Conservation (phyloP, 2,329 filamentous ascomycete genomes). For the Phaeosphaeria sp. region DNA sequence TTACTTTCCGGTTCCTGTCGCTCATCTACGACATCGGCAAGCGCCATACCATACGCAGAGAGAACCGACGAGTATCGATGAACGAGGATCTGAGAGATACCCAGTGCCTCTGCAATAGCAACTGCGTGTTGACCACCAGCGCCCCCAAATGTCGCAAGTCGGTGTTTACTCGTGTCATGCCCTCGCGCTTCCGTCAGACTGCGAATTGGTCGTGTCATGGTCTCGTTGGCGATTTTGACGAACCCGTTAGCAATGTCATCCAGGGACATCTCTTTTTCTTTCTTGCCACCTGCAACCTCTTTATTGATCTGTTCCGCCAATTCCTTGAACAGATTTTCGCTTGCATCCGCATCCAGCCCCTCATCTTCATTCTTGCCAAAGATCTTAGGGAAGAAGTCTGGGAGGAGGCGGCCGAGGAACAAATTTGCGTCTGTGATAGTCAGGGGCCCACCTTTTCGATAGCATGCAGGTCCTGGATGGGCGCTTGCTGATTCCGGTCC, state of each 20-base stretch:
- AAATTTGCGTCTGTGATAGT: constrained; percentile 95
- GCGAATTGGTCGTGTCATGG: constrained; percentile 89
- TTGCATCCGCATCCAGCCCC: constrained; percentile 77
- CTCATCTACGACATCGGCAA: constrained; percentile 93
- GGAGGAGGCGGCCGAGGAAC: constrained; percentile 81
- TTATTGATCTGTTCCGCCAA: constrained; percentile 79
- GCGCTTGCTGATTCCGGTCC: constrained; percentile 89
- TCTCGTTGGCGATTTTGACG: constrained; percentile 87
- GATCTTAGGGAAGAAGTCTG: constrained; percentile 94
- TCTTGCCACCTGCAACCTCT: constrained; percentile 69
- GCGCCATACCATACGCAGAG: constrained; percentile 89
- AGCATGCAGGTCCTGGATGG: constrained; percentile 89
- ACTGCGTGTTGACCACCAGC: constrained; percentile 91
- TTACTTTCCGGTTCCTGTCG: constrained; percentile 77
- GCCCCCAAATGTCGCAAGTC: constrained; percentile 91
- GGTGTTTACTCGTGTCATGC: constrained; percentile 86
- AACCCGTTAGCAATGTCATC: constrained; percentile 92
- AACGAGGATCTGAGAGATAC: constrained; percentile 83
- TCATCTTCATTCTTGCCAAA: constrained; percentile 90
- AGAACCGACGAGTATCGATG: constrained; percentile 89
- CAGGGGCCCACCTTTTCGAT: constrained; percentile 85
- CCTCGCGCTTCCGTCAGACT: constrained; percentile 92
- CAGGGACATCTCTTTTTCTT: constrained; percentile 69
- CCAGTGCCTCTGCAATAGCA: constrained; percentile 85
- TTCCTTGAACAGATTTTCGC: constrained; percentile 75